Conservation (phyloP, 495 filamentous ascomycete genomes). For the Penicillium canariense region DNA sequence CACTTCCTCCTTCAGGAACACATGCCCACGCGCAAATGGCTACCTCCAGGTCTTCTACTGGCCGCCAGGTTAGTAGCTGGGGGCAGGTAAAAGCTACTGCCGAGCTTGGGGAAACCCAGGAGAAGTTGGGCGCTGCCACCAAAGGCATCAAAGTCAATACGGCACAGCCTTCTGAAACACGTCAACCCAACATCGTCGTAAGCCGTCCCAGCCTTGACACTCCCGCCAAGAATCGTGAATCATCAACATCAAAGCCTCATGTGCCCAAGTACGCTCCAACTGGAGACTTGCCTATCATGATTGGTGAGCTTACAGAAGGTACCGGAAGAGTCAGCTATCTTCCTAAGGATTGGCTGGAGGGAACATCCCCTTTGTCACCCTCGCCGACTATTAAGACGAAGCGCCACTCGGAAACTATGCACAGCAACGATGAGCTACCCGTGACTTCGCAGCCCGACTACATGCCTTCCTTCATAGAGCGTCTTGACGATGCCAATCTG, state of each 20-base stretch:
- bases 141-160: background rate
- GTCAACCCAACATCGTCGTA: background rate
- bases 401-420: background rate
- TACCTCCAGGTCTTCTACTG: background rate
- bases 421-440: background rate
- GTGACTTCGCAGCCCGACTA: background rate
- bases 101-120: background rate
- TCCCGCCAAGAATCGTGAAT: background rate
- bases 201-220: background rate
- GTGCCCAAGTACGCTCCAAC: background rate
- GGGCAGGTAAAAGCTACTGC: background rate
- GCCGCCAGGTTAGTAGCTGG: background rate
- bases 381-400: background rate
- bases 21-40: conserved; percentile 8
- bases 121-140: background rate
- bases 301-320: conserved; percentile 5
- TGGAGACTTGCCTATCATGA: conserved; percentile 1
- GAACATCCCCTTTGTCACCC: background rate
- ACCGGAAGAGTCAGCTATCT: conserved; percentile 12
- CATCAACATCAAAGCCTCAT: background rate
- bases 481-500: conserved; percentile 6
- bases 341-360: conserved; percentile 5
- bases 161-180: background rate
- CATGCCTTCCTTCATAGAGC: conserved; percentile 12
- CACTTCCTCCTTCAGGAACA: conserved; percentile 9